Percentiles rank a stretch among this genome's conserved stretches.
phyloP scores from a whole-genome alignment of 2,329 filamentous ascomycete species.

The Botryotinia narcissicola region DNA sequence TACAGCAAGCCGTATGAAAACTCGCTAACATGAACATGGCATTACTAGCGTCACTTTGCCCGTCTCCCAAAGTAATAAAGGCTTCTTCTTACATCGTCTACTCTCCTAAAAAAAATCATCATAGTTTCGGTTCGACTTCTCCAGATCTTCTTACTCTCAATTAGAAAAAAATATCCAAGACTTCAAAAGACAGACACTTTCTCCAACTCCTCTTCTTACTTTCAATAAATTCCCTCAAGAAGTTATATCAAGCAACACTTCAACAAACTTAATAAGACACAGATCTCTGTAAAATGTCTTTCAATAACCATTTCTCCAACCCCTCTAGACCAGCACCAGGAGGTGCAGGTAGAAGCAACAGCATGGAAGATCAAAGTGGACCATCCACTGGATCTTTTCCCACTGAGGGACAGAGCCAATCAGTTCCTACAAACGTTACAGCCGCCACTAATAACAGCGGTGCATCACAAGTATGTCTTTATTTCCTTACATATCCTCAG shows the following conservation, averaged over 20 bases:
- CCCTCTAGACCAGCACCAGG: background rate
- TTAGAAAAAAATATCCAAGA: background rate
- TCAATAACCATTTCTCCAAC: background rate
- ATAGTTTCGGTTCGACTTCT: background rate
- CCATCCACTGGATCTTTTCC: background rate
- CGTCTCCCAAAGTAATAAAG: background rate
- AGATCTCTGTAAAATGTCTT: too few species aligned
- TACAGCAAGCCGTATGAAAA: background rate
- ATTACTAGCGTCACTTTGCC: background rate
- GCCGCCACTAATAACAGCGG: background rate
- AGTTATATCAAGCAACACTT: background rate
- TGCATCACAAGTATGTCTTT: background rate
- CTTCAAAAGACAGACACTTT: background rate
- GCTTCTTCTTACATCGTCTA: background rate
- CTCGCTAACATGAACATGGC: background rate
- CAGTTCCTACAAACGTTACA: too few species aligned
- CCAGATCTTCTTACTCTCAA: background rate
- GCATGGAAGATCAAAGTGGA: background rate
- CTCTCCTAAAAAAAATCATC: too few species aligned
- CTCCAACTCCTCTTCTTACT: background rate
- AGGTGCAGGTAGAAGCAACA: too few species aligned
- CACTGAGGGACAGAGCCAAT: background rate
- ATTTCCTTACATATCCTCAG: too few species aligned
- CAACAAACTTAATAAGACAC: too few species aligned
- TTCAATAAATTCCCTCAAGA: accelerated